These are phyloP conservation scores for Aspergillus fumigatus DNA, from an alignment of 2,329 filamentous ascomycete species.

Conservation along the genomic window DNA sequence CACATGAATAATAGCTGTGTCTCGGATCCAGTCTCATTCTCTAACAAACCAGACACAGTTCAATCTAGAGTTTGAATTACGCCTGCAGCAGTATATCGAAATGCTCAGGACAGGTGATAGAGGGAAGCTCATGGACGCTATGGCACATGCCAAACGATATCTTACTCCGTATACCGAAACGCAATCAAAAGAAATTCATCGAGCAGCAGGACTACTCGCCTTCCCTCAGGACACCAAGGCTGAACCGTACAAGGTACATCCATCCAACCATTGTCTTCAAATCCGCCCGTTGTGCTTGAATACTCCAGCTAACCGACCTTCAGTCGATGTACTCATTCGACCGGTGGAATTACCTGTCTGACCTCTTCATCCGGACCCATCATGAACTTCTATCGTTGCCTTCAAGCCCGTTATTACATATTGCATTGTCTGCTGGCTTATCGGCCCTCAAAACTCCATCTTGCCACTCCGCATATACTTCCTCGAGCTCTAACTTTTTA, in stretches of 20 bases:
- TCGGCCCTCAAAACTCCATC: conserved; percentile 94
- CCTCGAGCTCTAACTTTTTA: conserved; percentile 49
- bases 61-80: conserved; percentile 86
- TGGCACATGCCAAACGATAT: conserved; percentile 76
- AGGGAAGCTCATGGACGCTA: conserved; percentile 68
- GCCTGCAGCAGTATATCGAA: conserved; percentile 93
- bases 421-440: conserved; percentile 83
- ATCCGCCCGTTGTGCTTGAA: not conserved
- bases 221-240: conserved; percentile 59
- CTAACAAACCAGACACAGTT: conserved; percentile 46
- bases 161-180: conserved; percentile 65
- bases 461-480: conserved; percentile 68
- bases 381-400: conserved; percentile 81
- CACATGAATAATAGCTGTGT: not conserved
- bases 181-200: conserved; percentile 64
- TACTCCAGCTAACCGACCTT: conserved; percentile 5
- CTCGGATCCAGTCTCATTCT: not conserved
- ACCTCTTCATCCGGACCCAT: conserved; percentile 79
- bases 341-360: conserved; percentile 72
- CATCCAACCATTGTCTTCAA: not conserved
- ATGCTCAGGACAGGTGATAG: conserved; percentile 66
- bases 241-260: conserved; percentile 55
- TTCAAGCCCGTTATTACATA: conserved; percentile 76
- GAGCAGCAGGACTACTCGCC: conserved; percentile 76
- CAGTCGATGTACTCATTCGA: conserved; percentile 67